Base-by-base conservation (phyloP, 352 stramenopile species). In the Globisporangium spinosum region DNA sequence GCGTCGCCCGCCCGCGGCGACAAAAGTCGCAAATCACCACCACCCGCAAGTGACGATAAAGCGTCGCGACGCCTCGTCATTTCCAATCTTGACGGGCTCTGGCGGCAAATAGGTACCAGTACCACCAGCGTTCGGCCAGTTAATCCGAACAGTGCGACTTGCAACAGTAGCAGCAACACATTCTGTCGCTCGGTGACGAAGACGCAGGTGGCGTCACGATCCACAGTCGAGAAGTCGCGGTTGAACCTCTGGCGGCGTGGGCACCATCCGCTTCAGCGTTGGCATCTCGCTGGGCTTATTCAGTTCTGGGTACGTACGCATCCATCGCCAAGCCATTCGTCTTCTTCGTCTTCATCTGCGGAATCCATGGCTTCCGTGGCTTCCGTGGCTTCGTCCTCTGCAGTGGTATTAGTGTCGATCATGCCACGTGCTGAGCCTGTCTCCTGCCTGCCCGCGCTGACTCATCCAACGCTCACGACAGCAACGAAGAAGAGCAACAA, bases 201-300 rank as follows among this genome's bases (percentile, higher is more conserved):
- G 62, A 38, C 62, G 47, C 55, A 61, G 55, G 20, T 10, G 43
- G 59, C 59, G 59, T 65, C 59, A 65, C 59, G 59, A 58, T 65
- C 20, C 17, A 12, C 25, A 58, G 35, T 49, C 34, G 47, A 34
- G 20, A 34, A 49, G 57, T 23, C 43, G 43, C 43, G 43, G 43
- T 51, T 51, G 43, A 51, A 51, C 17, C 43, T 51, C 17, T 23
- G 43, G 8, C 1, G 10, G 25, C n/a, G 20, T 12, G 23, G 38
- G 27, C 58, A 51, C 43, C 43, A 40, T 43, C 34, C 17, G 54
- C 17, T 29, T 43, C 55, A 23, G 20, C 29, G 29, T 13, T 45
- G 20, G 15, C 51, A 58, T 29, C 43, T 59, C 49, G n/a, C 43
- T 55, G 43, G 13, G 22, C 43, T 51, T 22, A 51, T 51, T 51